Conservation (phyloP, 306 rosid genomes). For the Begonia masoniana region DNA sequence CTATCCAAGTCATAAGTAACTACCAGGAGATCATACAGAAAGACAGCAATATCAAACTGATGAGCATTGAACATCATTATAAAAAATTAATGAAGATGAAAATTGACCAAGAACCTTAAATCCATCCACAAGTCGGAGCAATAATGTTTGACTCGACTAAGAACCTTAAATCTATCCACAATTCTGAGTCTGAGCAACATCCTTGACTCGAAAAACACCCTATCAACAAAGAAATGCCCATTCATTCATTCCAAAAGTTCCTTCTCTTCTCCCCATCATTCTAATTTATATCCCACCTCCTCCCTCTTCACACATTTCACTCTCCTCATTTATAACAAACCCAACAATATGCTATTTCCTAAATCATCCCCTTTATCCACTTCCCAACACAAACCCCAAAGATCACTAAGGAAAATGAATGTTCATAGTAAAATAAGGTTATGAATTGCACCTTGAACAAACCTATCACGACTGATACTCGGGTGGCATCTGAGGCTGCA, state of each 20-base stretch:
- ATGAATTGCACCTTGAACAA: slow-evolving; percentile 59
- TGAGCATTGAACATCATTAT: too few species aligned
- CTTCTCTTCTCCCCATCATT: background rate
- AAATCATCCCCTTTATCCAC: too few species aligned
- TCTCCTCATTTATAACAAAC: too few species aligned
- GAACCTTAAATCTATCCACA: too few species aligned
- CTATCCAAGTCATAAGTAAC: slow-evolving; percentile 83
- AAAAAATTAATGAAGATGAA: too few species aligned
- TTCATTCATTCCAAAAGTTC: too few species aligned
- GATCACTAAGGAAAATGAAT: too few species aligned
- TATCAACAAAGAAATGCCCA: too few species aligned
- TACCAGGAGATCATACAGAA: slow-evolving; percentile 25
- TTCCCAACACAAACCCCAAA: too few species aligned
- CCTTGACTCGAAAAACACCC: too few species aligned
- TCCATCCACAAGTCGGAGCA: background rate
- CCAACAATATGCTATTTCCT: background rate
- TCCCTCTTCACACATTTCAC: background rate
- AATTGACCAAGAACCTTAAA: too few species aligned
- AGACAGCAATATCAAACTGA: background rate
- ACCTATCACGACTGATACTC: slow-evolving; percentile 89
- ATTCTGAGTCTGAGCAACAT: too few species aligned
- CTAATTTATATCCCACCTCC: background rate
- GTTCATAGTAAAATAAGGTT: background rate
- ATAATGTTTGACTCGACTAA: background rate
- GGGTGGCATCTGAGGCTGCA: slow-evolving; percentile 90